Conservation (phyloP, 495 filamentous ascomycete species). For the Aspergillus steynii region DNA sequence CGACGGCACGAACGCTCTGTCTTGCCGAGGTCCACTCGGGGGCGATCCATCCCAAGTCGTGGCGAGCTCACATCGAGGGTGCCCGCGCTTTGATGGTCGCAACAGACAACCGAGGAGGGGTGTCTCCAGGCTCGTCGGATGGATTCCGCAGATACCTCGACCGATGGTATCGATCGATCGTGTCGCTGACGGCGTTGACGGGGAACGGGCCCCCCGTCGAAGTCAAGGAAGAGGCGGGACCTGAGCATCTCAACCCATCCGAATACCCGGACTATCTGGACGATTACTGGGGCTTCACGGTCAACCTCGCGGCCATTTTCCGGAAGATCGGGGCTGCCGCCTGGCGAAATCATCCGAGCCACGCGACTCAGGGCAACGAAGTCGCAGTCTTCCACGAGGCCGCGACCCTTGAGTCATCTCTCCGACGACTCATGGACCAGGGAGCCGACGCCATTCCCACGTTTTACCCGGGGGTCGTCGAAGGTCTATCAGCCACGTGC, state of each 20-base stretch:
- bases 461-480: conserved; percentile 43
- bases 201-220: conserved; percentile 48
- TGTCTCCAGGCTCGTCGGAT: conserved; percentile 30
- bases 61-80: conserved; percentile 49
- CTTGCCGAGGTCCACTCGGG: conserved; percentile 51
- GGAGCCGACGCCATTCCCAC: conserved; percentile 31
- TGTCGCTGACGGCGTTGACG: conserved; percentile 47
- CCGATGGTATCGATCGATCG: conserved; percentile 49
- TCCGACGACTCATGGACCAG: conserved; percentile 39
- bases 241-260: conserved; percentile 18
- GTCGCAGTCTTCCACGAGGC: conserved; percentile 31
- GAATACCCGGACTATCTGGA: conserved; percentile 44
- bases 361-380: conserved; percentile 21
- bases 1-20: conserved; percentile 50
- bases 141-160: conserved; percentile 47
- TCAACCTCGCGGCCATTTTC: conserved; percentile 43
- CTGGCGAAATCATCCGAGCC: conserved; percentile 35
- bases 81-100: conserved; percentile 44
- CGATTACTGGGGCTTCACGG: conserved; percentile 51
- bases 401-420: conserved; percentile 33
- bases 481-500: conserved; percentile 35
- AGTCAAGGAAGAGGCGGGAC: conserved; percentile 18
- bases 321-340: conserved; percentile 44
- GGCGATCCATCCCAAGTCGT: conserved; percentile 47
- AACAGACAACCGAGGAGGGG: conserved; percentile 26